A percentile compares a stretch with the other conserved stretches of the same genome.
Evolutionary conservation across 139 green algal species (phyloP).

Genomic region (Chlamydomonas schloesseri): DNA sequence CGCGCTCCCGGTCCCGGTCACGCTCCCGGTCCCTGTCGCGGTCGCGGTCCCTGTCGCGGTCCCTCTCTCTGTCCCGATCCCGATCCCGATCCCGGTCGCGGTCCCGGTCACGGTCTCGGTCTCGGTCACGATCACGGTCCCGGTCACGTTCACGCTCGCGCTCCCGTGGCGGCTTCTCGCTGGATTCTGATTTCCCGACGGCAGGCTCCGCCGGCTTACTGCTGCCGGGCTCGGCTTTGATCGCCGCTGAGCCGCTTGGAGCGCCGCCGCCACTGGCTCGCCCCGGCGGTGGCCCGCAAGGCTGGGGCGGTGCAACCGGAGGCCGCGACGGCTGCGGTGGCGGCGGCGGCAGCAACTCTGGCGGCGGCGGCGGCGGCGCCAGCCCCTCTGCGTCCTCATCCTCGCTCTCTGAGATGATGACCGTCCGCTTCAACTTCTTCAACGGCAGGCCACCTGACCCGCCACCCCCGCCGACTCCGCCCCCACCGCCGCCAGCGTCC

Average conservation of each 20-base stretch:
- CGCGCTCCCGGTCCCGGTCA: not conserved
- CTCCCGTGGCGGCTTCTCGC: not conserved
- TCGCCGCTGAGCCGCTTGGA: not conserved
- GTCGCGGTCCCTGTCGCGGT: not conserved
- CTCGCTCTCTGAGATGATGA: slow-evolving; percentile 39
- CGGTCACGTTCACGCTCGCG: too few species aligned
- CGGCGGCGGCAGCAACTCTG: not conserved
- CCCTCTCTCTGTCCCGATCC: not conserved
- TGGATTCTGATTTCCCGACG: not conserved
- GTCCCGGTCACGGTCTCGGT: not conserved
- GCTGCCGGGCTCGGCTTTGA: not conserved
- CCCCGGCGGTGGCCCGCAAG: not conserved
- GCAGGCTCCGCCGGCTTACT: not conserved
- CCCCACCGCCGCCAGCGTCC: not conserved
- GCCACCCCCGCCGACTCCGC: not conserved
- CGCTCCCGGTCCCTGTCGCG: not conserved
- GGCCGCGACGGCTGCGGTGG: not conserved
- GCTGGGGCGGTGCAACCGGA: not conserved
- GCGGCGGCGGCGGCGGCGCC: not conserved
- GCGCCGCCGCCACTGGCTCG: not conserved
- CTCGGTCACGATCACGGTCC: not conserved
- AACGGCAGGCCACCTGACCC: not conserved
- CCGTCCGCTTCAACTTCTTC: slow-evolving; percentile 12
- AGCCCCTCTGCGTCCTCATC: slow-evolving; percentile 7
- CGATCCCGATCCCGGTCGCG: not conserved